Percentiles rank a stretch among this genome's conserved stretches.
Conservation (phyloP, 2,329 filamentous ascomycete genomes). For the Paraconiothyrium sp. region DNA sequence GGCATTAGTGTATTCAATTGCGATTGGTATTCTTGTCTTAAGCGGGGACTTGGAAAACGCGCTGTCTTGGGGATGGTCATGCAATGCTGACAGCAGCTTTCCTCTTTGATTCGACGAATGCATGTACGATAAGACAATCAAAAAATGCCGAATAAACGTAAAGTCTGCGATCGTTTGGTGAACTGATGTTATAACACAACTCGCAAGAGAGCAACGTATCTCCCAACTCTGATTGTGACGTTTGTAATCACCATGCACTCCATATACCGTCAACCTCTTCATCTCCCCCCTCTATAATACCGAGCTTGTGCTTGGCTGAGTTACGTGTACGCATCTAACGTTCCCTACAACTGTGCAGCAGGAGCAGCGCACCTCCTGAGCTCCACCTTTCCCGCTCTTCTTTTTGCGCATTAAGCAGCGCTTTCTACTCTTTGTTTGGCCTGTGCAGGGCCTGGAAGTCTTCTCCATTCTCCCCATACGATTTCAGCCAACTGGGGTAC, state of each 20-base stretch:
- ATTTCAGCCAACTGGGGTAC: background rate
- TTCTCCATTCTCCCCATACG: background rate
- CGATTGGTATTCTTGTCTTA: too few species aligned
- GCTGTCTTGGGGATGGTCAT: background rate
- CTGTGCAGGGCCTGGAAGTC: slow-evolving; percentile 5
- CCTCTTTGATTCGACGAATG: background rate
- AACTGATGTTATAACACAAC: too few species aligned
- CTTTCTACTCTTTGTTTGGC: background rate
- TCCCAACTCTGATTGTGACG: background rate
- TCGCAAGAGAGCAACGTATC: background rate
- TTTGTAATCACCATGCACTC: too few species aligned
- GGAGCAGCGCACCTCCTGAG: background rate
- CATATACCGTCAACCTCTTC: too few species aligned
- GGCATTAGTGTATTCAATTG: too few species aligned
- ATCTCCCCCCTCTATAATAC: background rate
- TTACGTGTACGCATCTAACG: background rate
- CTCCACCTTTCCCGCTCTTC: background rate
- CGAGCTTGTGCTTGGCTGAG: too few species aligned
- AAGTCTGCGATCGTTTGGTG: background rate
- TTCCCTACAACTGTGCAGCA: background rate
- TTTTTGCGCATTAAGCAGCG: background rate
- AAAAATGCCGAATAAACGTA: background rate
- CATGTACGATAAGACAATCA: background rate
- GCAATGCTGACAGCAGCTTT: background rate
- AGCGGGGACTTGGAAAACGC: background rate